Conservation (phyloP, 768 basidiomycete species). For the Phlebiopsis flavidoalba region DNA sequence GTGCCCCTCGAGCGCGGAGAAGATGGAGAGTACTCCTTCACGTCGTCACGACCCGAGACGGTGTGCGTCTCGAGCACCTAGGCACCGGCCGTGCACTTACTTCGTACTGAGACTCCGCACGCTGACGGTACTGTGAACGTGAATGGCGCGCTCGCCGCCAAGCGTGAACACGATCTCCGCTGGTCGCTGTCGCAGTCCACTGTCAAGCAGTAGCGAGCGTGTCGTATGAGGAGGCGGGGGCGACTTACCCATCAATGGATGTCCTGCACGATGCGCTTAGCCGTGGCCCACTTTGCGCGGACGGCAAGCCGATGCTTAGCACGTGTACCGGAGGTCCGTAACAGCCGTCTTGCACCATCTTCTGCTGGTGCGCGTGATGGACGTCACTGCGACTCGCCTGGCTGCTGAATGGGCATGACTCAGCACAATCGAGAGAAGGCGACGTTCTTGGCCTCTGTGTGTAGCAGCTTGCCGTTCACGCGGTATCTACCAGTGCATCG, state of each 20-base stretch:
- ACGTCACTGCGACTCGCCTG: conserved; percentile 78
- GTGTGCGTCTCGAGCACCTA: conserved; percentile 92
- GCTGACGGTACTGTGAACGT: conserved; percentile 94
- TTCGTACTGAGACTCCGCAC: conserved; percentile 64
- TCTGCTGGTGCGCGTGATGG: conserved; percentile 90
- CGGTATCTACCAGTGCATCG: conserved; percentile 51
- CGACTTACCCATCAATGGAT: conserved; percentile 82
- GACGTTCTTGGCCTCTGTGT: conserved; percentile 71
- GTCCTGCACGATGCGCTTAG: conserved; percentile 71
- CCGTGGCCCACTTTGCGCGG: conserved; percentile 88
- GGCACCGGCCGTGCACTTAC: conserved; percentile 66
- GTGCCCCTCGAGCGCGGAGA: conserved; percentile 89
- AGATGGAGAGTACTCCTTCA: conserved; percentile 83
- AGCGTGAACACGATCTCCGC: conserved; percentile 91
- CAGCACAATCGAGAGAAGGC: conserved; percentile 81
- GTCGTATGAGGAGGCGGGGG: background rate
- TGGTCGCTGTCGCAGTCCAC: conserved; percentile 60
- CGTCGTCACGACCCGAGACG: conserved; percentile 63
- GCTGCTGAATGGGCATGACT: too few species aligned
- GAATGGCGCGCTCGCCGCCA: conserved; percentile 89
- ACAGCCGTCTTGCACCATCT: conserved; percentile 85
- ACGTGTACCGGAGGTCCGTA: conserved; percentile 66
- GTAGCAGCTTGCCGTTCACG: conserved; percentile 68
- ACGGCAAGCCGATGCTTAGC: conserved; percentile 80
- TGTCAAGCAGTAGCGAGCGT: background rate